Evolutionary conservation across 345 rosid species (phyloP), one percentile per base, ranked within the genome.

Genomic region (Brassica rapa): DNA sequence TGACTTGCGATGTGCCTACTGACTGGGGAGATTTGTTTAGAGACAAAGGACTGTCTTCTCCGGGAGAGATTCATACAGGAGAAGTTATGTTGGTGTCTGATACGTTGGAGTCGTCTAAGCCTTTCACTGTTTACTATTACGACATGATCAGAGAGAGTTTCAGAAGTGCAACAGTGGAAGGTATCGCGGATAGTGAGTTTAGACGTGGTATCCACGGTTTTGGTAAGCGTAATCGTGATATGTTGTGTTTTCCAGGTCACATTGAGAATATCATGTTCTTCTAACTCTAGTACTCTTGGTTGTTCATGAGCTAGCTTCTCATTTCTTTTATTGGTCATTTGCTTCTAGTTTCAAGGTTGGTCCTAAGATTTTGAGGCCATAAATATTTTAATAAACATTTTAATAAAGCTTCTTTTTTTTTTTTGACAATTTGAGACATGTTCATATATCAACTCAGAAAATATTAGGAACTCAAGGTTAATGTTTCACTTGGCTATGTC

Each of bases 211-310:
- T 21, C 56, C 56, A 51, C 21, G 19, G 56, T 14, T n/a, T 14
- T n/a, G 19, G 56, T 51, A 51, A 51, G 56, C 56, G 21, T 51
- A 4, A 51, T 14, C 56, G 56, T 51, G 15, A 51, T 1, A 39
- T 66, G 2, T 39, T 66, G 9, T 21, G 70, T 39, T 66, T 39
- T 65, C 68, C 68, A 65, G 51, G 68, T 65, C 12, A 65, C 29
- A 37, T 39, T 65, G 69, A 65, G 53, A 66, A 66, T 23, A 39
- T 70, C 24, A 70, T n/a, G 56, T 51, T 51, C 56, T 51, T 51
- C 56, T 51, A 51, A 51, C 21, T 4, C 56, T n/a, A 51, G 21
- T 4, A 51, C 56, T 51, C 56, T 51, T 51, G 56, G 56, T 51
- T 2, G 56, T 49, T 49, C 56, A 49, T 49, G 19, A n/a, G 56